Conservation (phyloP, 345 rosid species). For the Lumnitzera racemosa region DNA sequence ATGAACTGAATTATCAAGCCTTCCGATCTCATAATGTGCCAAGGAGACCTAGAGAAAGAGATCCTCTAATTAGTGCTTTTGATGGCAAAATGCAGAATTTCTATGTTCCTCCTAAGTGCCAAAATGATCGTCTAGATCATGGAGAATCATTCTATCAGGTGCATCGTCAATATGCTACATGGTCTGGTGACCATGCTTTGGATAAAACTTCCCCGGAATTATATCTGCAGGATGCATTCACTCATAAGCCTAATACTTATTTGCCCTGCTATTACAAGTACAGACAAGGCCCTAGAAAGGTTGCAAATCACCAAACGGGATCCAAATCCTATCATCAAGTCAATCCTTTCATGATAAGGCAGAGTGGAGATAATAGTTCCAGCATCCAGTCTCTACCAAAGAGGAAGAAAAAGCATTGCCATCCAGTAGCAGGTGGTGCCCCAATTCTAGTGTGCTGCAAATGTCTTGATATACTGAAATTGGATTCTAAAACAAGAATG, state of each 20-base stretch:
- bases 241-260: constrained; percentile 64
- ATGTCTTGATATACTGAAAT: constrained; percentile 60
- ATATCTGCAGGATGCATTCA: constrained; percentile 24
- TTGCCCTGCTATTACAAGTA: constrained; percentile 51
- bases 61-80: constrained; percentile 10
- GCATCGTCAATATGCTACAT: constrained; percentile 17
- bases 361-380: background rate
- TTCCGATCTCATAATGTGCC: constrained; percentile 38
- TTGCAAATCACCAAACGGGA: constrained; percentile 30
- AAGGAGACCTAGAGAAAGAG: constrained; percentile 46
- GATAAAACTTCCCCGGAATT: constrained; percentile 37
- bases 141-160: constrained; percentile 10
- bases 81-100: background rate
- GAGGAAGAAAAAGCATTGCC: constrained; percentile 9
- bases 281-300: constrained; percentile 29
- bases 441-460: constrained; percentile 62
- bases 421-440: constrained; percentile 76
- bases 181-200: constrained; percentile 28
- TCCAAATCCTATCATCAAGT: constrained; percentile 35
- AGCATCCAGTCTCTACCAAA: background rate
- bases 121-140: no score
- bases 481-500: constrained; percentile 37
- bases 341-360: constrained; percentile 23
- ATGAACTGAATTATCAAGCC: constrained; percentile 68
- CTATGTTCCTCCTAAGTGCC: background rate